Evolutionary conservation across 2,329 filamentous ascomycete genomes (phyloP), one percentile per base, ranked within the genome.

Genomic region (Pseudonectria foliicola): DNA sequence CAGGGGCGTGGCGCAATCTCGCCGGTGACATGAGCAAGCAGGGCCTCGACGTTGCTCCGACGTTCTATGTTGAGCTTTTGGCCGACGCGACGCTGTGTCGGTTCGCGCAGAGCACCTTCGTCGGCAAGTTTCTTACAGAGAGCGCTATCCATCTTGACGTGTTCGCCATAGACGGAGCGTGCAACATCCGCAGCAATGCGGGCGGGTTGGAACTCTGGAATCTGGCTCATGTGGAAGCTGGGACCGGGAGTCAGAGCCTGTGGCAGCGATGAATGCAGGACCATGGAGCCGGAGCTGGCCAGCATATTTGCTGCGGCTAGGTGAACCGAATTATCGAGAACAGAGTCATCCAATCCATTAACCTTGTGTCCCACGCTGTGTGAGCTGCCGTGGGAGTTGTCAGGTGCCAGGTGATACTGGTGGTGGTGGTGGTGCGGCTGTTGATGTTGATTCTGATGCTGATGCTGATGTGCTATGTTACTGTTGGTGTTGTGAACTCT

Each of bases 41-140:
- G 50, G 0, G 75, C 73, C 52, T 79, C 74, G 29, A 76, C 72
- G 39, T 78, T 79, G 54, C 74, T 76, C 0, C 73, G 66, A 4
- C 75, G 64, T n/a, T 59, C 61, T 8, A 77, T 60, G 54, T 78
- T 77, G 13, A 78, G 66, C 28, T 54, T 55, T 48, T 76, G 71
- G 27, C 74, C 71, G 7, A 65, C 62, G 12, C 71, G 68, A 12
- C 75, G 68, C 57, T 77, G 73, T 15, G 64, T 56, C 2, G 72
- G 70, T 3, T 64, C 61, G 4, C 73, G 68, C 42, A 66, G 56
- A 25, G 71, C 71, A 1, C 60, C 52, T 40, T 74, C 68, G 16
- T 57, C 55, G 4, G 69, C 64, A n/a, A 78, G 57, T 26, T 69
- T 66, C 55, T 68, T 73, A n/a, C 70, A 70, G 10, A 77, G 58